Percentiles rank a stretch among this genome's conserved stretches.
These are phyloP conservation scores for Gymnopus androsaceus DNA, from an alignment of 1,284 basidiomycete genomes.

Conservation along the genomic window DNA sequence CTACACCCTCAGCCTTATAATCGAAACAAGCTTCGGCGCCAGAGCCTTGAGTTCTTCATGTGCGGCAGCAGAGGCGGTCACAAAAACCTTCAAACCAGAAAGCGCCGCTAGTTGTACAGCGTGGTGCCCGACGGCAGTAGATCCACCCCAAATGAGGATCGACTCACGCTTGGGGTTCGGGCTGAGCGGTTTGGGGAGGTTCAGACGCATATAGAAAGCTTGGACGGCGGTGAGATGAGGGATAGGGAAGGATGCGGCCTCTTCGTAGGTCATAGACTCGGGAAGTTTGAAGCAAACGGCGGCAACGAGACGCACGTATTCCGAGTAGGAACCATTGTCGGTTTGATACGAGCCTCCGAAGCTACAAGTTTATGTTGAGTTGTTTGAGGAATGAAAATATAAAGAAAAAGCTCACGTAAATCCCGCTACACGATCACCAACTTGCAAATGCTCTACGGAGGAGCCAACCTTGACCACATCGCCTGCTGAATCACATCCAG, in stretches of 20 bases:
- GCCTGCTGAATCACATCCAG: slow-evolving; percentile 29
- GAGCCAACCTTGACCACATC: slow-evolving; percentile 29
- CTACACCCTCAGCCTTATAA: slow-evolving; percentile 29
- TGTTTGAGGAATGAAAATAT: neutral
- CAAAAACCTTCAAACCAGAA: slow-evolving; percentile 38
- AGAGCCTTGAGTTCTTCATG: slow-evolving; percentile 9
- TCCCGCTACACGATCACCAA: slow-evolving; percentile 33
- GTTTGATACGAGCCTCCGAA: slow-evolving; percentile 4
- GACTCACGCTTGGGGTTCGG: slow-evolving; percentile 15
- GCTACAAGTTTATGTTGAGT: neutral
- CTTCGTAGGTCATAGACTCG: neutral
- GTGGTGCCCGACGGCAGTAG: slow-evolving; percentile 37
- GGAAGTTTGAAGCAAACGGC: neutral
- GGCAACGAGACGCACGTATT: slow-evolving; percentile 26
- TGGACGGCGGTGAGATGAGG: slow-evolving; percentile 1
- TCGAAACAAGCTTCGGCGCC: slow-evolving; percentile 42
- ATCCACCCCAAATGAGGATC: slow-evolving; percentile 39
- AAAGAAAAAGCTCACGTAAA: neutral
- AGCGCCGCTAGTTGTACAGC: slow-evolving; percentile 42
- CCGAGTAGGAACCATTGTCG: slow-evolving; percentile 33
- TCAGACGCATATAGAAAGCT: neutral
- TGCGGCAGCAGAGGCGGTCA: too few relatives aligned
- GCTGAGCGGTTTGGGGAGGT: slow-evolving; percentile 21
- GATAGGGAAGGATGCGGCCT: too few relatives aligned
- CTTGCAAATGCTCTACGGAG: slow-evolving; percentile 21